phyloP scores from a whole-genome alignment of 805 yeast genomes.

The Teunomyces pallodes region DNA sequence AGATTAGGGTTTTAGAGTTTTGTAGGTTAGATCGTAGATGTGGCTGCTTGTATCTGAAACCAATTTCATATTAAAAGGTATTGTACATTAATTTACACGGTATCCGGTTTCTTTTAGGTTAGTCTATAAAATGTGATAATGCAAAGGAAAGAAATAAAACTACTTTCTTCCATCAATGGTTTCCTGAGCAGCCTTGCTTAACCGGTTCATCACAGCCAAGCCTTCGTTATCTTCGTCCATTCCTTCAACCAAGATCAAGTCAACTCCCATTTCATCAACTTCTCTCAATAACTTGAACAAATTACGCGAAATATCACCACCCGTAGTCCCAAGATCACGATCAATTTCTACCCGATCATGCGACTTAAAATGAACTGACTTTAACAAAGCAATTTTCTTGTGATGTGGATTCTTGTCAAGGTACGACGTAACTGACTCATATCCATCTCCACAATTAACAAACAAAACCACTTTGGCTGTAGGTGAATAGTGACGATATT shows the following conservation, averaged over 20 bases:
- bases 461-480: constrained; percentile 75
- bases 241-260: constrained; percentile 80
- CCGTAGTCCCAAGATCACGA: constrained; percentile 42
- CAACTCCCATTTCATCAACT: constrained; percentile 68
- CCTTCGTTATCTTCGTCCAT: constrained; percentile 77
- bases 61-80: neutral
- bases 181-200: constrained; percentile 76
- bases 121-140: neutral
- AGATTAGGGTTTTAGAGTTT: neutral
- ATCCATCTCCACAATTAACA: constrained; percentile 47
- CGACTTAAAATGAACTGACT: constrained; percentile 35
- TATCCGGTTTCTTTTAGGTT: neutral
- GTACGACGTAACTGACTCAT: constrained; percentile 27
- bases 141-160: neutral
- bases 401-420: constrained; percentile 13
- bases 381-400: constrained; percentile 51
- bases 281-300: constrained; percentile 72
- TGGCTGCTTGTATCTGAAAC: neutral
- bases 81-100: neutral
- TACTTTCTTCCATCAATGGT: constrained; percentile 22
- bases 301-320: constrained; percentile 67
- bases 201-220: constrained; percentile 89
- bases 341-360: constrained; percentile 20
- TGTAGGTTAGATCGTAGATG: neutral
- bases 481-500: constrained; percentile 93